Percentiles rank a stretch among this genome's conserved stretches.
phyloP scores from a whole-genome alignment of 306 rosid species.

The Purshia tridentata region DNA sequence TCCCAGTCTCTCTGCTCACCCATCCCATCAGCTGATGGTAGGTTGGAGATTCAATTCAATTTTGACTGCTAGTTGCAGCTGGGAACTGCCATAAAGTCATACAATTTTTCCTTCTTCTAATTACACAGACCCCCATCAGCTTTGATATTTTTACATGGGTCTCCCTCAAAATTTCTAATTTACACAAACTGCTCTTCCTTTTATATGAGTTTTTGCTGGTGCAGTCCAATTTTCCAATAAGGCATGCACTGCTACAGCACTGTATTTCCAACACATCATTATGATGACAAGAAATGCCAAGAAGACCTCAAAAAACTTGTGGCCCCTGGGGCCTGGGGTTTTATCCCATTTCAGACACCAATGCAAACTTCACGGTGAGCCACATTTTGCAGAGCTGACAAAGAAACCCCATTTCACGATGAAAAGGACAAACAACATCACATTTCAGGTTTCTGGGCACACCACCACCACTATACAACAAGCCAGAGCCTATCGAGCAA shows the following conservation, averaged over 20 bases:
- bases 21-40: constrained; percentile 17
- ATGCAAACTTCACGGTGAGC: constrained; percentile 36
- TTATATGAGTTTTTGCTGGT: no score
- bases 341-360: constrained; percentile 9
- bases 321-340: constrained; percentile 20
- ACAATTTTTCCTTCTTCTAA: background rate
- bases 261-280: constrained; percentile 38
- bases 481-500: no score
- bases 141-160: background rate
- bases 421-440: background rate
- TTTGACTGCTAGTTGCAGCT: constrained; percentile 32
- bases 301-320: background rate
- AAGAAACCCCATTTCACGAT: background rate
- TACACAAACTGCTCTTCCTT: background rate
- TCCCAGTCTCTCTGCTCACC: background rate
- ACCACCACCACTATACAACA: background rate
- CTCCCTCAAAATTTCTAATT: background rate
- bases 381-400: constrained; percentile 16
- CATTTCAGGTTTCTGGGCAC: background rate
- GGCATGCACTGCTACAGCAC: constrained; percentile 14
- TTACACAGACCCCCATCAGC: constrained; percentile 1
- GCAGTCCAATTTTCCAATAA: no score
- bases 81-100: background rate
- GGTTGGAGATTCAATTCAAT: constrained; percentile 27
- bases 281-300: constrained; percentile 29